Evolutionary conservation across 208 protist species (phyloP).

Genomic region (Phytomonas sp.): DNA sequence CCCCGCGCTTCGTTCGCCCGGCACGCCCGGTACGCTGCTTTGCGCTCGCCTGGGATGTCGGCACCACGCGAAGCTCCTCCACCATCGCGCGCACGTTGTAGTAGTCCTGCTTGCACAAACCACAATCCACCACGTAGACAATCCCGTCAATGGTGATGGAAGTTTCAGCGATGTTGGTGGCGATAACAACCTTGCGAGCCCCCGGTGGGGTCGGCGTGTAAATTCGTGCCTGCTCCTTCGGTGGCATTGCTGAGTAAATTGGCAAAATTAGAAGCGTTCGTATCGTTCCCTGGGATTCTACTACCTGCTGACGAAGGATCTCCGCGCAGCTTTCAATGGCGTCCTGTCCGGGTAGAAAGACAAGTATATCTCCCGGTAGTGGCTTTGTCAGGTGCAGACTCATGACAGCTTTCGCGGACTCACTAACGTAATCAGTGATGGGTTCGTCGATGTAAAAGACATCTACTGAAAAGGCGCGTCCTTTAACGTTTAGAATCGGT

Average conservation of each 20-base stretch:
- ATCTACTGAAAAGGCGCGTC: slow-evolving; percentile 97
- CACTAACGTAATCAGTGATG: slow-evolving; percentile 97
- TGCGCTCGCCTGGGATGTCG: slow-evolving; percentile 95
- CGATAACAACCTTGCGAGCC: slow-evolving; percentile 95
- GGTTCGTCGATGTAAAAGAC: slow-evolving; percentile 90
- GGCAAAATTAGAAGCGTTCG: slow-evolving; percentile 93
- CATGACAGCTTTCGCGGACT: slow-evolving; percentile 92
- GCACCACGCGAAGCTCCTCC: slow-evolving; percentile 93
- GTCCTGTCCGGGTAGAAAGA: slow-evolving; percentile 99
- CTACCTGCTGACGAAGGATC: slow-evolving; percentile 46
- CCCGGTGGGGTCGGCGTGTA: slow-evolving; percentile 93
- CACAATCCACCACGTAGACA: slow-evolving; percentile 97
- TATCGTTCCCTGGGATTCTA: slow-evolving; percentile 29
- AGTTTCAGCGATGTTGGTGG: slow-evolving; percentile 99
- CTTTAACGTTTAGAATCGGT: slow-evolving; percentile 92
- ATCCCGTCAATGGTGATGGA: slow-evolving; percentile 99
- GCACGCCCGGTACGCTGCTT: slow-evolving; percentile 93
- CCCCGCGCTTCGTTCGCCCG: slow-evolving; percentile 91
- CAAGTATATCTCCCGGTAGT: slow-evolving; percentile 97
- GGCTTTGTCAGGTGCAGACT: slow-evolving; percentile 83
- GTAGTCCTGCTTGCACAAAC: slow-evolving; percentile 96
- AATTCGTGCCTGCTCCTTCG: slow-evolving; percentile 96
- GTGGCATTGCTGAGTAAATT: slow-evolving; percentile 97
- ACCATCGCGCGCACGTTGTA: slow-evolving; percentile 96
- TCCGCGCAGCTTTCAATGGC: slow-evolving; percentile 92